A percentile compares a stretch with the other conserved stretches of the same genome.
phyloP scores from a whole-genome alignment of 1,139 yeast genomes.

The Debaryomycetaceae sp. region DNA sequence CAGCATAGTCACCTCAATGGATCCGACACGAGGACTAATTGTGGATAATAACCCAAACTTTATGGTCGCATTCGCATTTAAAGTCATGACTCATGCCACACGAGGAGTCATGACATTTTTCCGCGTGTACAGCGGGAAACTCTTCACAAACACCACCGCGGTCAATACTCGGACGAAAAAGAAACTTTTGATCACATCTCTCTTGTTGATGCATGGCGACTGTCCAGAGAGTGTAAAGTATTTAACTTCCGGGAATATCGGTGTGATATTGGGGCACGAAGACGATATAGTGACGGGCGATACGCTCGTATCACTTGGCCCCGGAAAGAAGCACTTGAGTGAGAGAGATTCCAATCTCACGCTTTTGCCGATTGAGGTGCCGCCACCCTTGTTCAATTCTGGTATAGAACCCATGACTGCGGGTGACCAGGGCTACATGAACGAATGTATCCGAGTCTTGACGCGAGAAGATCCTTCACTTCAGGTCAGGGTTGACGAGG shows the following conservation, averaged over 20 bases:
- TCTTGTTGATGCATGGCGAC: constrained; percentile 84
- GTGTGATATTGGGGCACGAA: constrained; percentile 69
- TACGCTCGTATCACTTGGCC: constrained; percentile 55
- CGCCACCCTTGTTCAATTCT: constrained; percentile 89
- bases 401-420: constrained; percentile 75
- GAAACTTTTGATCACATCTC: constrained; percentile 52
- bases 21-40: constrained; percentile 35
- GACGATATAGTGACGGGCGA: constrained; percentile 82
- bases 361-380: constrained; percentile 69
- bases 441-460: constrained; percentile 51
- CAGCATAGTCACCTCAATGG: constrained; percentile 15
- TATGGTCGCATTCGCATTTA: constrained; percentile 81
- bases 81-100: constrained; percentile 76
- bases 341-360: constrained; percentile 38
- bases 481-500: constrained; percentile 61
- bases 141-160: constrained; percentile 51
- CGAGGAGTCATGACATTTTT: constrained; percentile 81
- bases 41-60: constrained; percentile 46
- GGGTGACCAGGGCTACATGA: constrained; percentile 66
- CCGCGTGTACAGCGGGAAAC: constrained; percentile 74
- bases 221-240: constrained; percentile 58
- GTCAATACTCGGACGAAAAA: constrained; percentile 63
- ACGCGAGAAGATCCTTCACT: constrained; percentile 80
- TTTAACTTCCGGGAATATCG: constrained; percentile 73
- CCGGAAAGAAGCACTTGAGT: constrained; percentile 36